Evolutionary conservation across 805 yeast genomes (phyloP), one percentile per base, ranked within the genome.

Genomic region (Candida sithepensis): DNA sequence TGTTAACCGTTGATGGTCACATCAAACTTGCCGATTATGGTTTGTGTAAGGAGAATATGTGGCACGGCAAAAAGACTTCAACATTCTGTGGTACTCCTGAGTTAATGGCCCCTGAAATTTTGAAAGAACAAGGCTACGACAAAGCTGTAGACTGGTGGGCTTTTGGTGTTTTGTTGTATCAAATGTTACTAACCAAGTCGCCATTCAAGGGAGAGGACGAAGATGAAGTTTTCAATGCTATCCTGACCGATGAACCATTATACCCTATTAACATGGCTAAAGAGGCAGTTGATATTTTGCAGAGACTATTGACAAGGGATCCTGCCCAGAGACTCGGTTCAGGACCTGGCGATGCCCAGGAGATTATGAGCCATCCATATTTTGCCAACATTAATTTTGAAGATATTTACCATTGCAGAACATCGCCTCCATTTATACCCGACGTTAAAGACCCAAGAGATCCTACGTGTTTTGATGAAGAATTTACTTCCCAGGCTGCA

Each of bases 81-180:
- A 94, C 99, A 0, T 94, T 92, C 72, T 94, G 99, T 73, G 99
- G 99, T 58, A 94, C 99, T 2, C 99, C 99, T 0, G 99, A 94
- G 67, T 88, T 94, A 57, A 94, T 94, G 96, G 99, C 99, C 1
- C 99, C 99, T 0, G 99, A 94, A 68, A 92, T 94, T 56, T 74
- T 94, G 61, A 84, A 88, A 54, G 98, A 94, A 46, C 96, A 91
- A 66, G 86, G 84, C 50, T 94, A 94, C 61, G 94, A 90, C 45
- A 82, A 96, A 61, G 86, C 94, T 36, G 99, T 94, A 46, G 99
- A 94, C 69, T 94, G 99, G 99, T 94, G 99, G 99, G 98, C 99
- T 1, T 89, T 91, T 74, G 99, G 99, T 48, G 98, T 94, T 24
- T 75, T 94, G 54, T 73, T 94, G 55, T 94, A 92, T 68, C 99